Conservation (phyloP, 345 rosid species). For the Linum tenue region DNA sequence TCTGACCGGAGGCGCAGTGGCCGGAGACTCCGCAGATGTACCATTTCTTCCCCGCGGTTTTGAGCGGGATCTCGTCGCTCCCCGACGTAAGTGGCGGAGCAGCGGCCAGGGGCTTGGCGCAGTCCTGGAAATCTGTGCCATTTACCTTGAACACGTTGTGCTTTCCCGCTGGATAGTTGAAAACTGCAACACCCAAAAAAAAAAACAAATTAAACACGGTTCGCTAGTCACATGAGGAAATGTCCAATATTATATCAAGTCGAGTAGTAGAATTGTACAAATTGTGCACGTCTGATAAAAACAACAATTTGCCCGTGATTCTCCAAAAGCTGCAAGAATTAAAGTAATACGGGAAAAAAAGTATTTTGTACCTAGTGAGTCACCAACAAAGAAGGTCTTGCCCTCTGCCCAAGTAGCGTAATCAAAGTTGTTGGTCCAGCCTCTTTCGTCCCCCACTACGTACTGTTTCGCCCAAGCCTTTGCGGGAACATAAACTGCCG, state of each 20-base stretch:
- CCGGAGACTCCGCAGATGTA: constrained; percentile 23
- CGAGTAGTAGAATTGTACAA: too few relatives aligned
- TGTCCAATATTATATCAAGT: too few relatives aligned
- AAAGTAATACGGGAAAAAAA: not conserved
- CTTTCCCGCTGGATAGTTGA: constrained; percentile 13
- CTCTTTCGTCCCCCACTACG: constrained; percentile 15
- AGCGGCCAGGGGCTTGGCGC: constrained; percentile 6
- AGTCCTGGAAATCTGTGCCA: constrained; percentile 19
- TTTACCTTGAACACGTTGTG: constrained; percentile 26
- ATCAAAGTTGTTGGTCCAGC: constrained; percentile 15
- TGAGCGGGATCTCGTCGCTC: constrained; percentile 20
- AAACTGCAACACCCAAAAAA: constrained; percentile 18
- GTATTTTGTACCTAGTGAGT: constrained; percentile 24
- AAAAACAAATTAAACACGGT: too few relatives aligned
- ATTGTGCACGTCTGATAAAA: too few relatives aligned
- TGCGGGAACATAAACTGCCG: constrained; percentile 13
- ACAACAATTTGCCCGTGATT: too few relatives aligned
- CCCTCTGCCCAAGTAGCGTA: constrained; percentile 27
- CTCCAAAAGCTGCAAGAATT: not conserved
- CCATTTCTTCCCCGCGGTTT: constrained; percentile 24
- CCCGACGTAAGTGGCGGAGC: constrained; percentile 6
- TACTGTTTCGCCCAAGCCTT: constrained; percentile 12
- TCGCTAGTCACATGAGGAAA: too few relatives aligned
- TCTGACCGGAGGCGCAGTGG: constrained; percentile 24
- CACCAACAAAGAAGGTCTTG: constrained; percentile 27